Conservation (phyloP, 306 rosid genomes). For the Cyamopsis tetragonoloba region DNA sequence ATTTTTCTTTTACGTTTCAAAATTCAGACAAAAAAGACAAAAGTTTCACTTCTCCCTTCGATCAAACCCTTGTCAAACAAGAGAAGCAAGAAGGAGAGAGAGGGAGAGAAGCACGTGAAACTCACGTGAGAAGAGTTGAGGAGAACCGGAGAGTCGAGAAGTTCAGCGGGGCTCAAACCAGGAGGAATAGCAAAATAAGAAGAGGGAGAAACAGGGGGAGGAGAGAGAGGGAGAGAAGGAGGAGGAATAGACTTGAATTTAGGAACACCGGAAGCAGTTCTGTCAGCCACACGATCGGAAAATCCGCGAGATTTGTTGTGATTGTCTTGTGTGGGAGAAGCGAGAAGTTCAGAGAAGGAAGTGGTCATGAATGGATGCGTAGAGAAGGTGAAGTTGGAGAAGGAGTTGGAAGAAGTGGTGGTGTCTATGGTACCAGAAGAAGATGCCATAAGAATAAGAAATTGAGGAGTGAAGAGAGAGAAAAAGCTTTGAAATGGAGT, state of each 20-base stretch:
- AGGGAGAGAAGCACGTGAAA: neutral
- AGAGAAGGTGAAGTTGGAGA: slow-evolving; percentile 57
- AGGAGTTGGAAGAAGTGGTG: slow-evolving; percentile 63
- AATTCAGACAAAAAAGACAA: neutral
- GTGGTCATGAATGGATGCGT: slow-evolving; percentile 64
- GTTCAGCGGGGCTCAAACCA: slow-evolving; percentile 83
- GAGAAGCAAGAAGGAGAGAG: neutral
- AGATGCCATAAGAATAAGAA: slow-evolving; percentile 42
- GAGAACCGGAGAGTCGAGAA: slow-evolving; percentile 86
- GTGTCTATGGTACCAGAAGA: slow-evolving; percentile 67
- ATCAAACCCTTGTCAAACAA: neutral
- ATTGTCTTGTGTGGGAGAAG: slow-evolving; percentile 28
- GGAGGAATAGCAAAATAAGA: slow-evolving; percentile 75
- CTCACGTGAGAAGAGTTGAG: slow-evolving; percentile 61
- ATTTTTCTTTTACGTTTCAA: too few relatives aligned
- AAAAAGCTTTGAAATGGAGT: slow-evolving; percentile 1
- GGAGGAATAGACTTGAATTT: slow-evolving; percentile 87
- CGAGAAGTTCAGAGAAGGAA: slow-evolving; percentile 70
- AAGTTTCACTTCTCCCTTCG: neutral
- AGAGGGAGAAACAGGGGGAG: slow-evolving; percentile 71
- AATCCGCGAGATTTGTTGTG: slow-evolving; percentile 28
- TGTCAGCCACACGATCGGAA: slow-evolving; percentile 49
- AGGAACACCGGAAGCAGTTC: slow-evolving; percentile 65
- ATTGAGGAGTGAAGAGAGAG: neutral
- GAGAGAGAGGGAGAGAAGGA: slow-evolving; percentile 76